A percentile compares a stretch with the other conserved stretches of the same genome.
Evolutionary conservation across 768 basidiomycete genomes (phyloP).

Genomic region (Chalciporus pseudorubinellus): DNA sequence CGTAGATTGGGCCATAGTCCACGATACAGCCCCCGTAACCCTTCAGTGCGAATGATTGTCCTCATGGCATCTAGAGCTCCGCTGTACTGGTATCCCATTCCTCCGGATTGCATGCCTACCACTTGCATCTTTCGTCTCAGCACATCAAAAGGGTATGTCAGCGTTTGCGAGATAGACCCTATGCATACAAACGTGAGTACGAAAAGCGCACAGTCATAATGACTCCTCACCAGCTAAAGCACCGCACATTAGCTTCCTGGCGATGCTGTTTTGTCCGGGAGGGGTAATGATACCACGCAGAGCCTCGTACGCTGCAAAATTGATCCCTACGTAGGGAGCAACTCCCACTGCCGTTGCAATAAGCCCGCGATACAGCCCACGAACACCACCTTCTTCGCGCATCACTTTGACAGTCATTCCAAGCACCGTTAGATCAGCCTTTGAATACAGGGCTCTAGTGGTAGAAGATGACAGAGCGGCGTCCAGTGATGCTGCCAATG

Average conservation of each 20-base stretch:
- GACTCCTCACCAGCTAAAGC: conserved; percentile 69
- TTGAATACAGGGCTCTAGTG: conserved; percentile 38
- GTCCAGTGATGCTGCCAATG: conserved; percentile 17
- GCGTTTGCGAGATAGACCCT: conserved; percentile 90
- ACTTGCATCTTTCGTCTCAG: conserved; percentile 96
- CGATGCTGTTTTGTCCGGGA: conserved; percentile 69
- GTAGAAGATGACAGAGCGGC: conserved; percentile 28
- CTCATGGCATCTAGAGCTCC: conserved; percentile 78
- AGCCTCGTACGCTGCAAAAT: conserved; percentile 92
- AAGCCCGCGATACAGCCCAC: conserved; percentile 83
- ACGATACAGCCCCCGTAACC: conserved; percentile 73
- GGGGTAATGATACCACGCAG: conserved; percentile 73
- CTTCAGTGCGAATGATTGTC: conserved; percentile 70
- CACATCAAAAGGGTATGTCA: conserved; percentile 96
- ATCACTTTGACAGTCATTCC: conserved; percentile 92
- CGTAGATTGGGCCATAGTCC: conserved; percentile 88
- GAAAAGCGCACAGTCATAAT: neutral
- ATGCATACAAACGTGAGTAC: conserved; percentile 12
- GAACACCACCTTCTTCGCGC: conserved; percentile 87
- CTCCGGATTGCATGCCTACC: conserved; percentile 65
- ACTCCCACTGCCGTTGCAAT: conserved; percentile 85
- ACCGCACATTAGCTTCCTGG: conserved; percentile 78
- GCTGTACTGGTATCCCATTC: conserved; percentile 63
- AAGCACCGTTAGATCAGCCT: conserved; percentile 65
- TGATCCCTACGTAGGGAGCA: conserved; percentile 87